Evolutionary conservation across 495 filamentous ascomycete genomes (phyloP), one percentile per base, ranked within the genome.

Genomic region (Entonaema liquescens): DNA sequence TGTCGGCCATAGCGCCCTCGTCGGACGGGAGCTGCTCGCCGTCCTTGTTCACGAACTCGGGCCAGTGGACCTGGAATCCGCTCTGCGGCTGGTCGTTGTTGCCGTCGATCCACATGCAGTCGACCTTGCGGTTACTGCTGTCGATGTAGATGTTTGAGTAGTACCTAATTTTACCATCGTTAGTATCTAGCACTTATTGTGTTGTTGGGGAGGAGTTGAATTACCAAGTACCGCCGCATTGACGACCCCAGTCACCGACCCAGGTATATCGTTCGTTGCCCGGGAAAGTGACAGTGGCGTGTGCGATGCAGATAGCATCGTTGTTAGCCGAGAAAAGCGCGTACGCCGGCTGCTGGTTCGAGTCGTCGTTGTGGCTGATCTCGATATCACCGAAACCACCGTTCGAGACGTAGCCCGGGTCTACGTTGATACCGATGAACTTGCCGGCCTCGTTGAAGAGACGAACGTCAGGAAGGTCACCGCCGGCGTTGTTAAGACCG

Each of bases 141-240:
- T 78, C 80, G 67, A 84, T 68, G 75, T 78, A 83, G 42, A 84
- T 79, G 50, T 84, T 81, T 40, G 83, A 84, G 63, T 82, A 73
- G 23, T 76, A 76, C 64, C 64, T 67, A 25, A 2, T 50, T 42
- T 29, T 40, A 15, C 31, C 7, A 42, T 26, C 5, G 23, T 59
- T 23, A 66, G 53, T 21, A 38, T 36, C 15, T 28, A n/a, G 5
- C 15, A 13, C 4, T 47, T 6, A 8, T 21, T 9, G n/a, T n/a
- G 9, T 0, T 36, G 12, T 33, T 38, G 21, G 54, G 54, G 40
- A 3, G 2, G 21, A 6, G 13, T 8, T 13, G 5, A 55, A 47
- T n/a, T 59, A 67, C 74, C 74, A 73, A 3, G 26, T 36, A 1
- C 67, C 70, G 12, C 74, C 74, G 57, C 77, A 79, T 23, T 59